Evolutionary conservation across 345 rosid species (phyloP), one percentile per base, ranked within the genome.

Genomic region (Gossypium thurberi): DNA sequence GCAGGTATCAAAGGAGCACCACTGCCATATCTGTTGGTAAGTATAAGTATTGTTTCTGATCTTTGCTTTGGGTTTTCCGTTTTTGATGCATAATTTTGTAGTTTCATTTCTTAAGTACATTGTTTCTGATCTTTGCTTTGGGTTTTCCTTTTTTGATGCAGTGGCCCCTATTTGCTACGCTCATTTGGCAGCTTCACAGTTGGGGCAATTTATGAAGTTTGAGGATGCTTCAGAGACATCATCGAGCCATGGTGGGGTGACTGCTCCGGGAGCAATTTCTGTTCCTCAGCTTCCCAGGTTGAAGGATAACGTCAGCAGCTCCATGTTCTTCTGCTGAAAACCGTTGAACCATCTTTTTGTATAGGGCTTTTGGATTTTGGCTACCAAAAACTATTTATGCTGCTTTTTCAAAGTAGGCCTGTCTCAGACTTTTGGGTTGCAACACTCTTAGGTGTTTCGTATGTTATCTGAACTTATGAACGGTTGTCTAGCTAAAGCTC

Each of bases 261-360:
- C 94, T 7, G 69, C 88, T 26, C 80, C 84, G 4, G 89, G 91
- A 15, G 72, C 89, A 5, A 78, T 75, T 17, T 69, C 90, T 0
- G 89, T 89, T 1, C 86, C 87, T 11, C 89, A 85, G 46, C 82
- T 93, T 78, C 98, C 98, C 0, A 78, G 60, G 56, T 69, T 92
- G 65, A 60, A 86, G 47, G 50, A 77, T 0, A 69, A 75, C 0
- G 98, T 93, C 21, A 65, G 82, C 60, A 82, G 78, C 65, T 84
- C 97, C 43, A 93, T 93, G 98, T 93, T 90, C 85, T 93, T 93
- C 65, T 88, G 91, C 56, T 92, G 82, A 65, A 6, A 21, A 43
- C 15, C 13, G n/a, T 20, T 20, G 3, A 13, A 0, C 11, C 2
- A 10, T 37, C 20, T 20, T 70, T 21, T 70, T 56, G 50, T 56